Evolutionary conservation across 2,329 filamentous ascomycete species (phyloP).

Genomic region (Epichloe brachyelytri): DNA sequence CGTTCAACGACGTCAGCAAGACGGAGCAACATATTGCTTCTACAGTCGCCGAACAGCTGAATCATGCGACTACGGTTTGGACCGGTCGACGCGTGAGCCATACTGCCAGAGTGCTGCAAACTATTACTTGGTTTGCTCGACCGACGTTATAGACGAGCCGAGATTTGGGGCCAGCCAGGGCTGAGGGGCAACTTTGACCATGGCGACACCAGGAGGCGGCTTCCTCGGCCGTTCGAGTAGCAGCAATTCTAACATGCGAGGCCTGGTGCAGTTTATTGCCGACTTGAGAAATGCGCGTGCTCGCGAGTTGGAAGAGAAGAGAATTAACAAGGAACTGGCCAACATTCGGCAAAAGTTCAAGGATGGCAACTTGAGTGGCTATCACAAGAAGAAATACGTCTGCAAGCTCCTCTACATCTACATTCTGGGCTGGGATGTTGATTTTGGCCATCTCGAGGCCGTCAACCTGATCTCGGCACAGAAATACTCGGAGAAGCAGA

Average conservation of each 20-base stretch:
- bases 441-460: conserved; percentile 95
- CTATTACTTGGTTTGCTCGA: background rate
- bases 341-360: conserved; percentile 99
- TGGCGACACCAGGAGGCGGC: conserved; percentile 45
- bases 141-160: background rate
- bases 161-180: conserved; percentile 4
- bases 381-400: conserved; percentile 99
- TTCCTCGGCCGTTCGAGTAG: conserved; percentile 54
- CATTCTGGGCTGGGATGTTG: conserved; percentile 96
- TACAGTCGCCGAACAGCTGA: background rate
- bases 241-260: conserved; percentile 58
- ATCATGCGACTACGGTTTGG: background rate
- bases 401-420: conserved; percentile 99
- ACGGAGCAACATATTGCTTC: background rate
- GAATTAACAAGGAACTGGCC: conserved; percentile 98
- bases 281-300: conserved; percentile 91
- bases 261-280: conserved; percentile 95
- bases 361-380: conserved; percentile 84
- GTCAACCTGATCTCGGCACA: conserved; percentile 93
- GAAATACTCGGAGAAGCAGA: conserved; percentile 99
- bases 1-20: background rate
- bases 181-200: conserved; percentile 17
- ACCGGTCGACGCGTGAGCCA: background rate
- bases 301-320: conserved; percentile 92
- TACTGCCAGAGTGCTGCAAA: background rate